Evolutionary conservation across 768 basidiomycete species (phyloP), one percentile per base, ranked within the genome.

Genomic region (Boletus tomentosulus): DNA sequence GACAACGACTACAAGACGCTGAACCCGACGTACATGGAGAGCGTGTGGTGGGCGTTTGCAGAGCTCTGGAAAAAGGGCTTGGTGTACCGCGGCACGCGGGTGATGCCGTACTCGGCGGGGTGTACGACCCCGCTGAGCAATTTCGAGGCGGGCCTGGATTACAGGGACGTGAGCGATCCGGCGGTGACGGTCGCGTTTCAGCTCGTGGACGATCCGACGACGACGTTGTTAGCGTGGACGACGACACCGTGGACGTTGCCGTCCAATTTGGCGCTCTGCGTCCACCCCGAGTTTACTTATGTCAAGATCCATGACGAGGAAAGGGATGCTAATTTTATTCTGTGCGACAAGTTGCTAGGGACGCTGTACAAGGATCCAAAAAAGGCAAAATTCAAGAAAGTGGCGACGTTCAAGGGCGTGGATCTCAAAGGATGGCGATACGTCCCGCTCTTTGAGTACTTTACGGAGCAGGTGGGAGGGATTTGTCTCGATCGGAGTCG

Each of bases 1-100:
- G 97, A 99, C 72, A 91, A 98, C 62, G 97, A 98, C 64, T 99
- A 99, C 78, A 98, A 98, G 78, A 99, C 97, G 15, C 80, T 98
- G 57, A 93, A 98, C 64, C 71, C 85, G 7, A 75, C 85, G 9
- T 99, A 91, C 71, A 98, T 99, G 97, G 97, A 99, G 77, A 87
- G 85, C 45, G 92, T 97, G 11, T 99, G 97, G 97, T 99, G 97
- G 97, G 97, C 92, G 9, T 99, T 99, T 71, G 78, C 83, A 50
- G 85, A 94, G 67, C 80, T 99, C n/a, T 96, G 86, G 80, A 83
- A 93, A 66, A 96, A 93, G 70, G 84, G 79, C 6, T 73, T 94
- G 74, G 94, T 99, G 16, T 99, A 99, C 72, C 83, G 92, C 15
- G 97, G 97, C 1, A 76, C 95, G 58, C 81, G 83, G 54, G 97